phyloP scores from a whole-genome alignment of 208 protist species.

The Plasmodiophora brassicae region DNA sequence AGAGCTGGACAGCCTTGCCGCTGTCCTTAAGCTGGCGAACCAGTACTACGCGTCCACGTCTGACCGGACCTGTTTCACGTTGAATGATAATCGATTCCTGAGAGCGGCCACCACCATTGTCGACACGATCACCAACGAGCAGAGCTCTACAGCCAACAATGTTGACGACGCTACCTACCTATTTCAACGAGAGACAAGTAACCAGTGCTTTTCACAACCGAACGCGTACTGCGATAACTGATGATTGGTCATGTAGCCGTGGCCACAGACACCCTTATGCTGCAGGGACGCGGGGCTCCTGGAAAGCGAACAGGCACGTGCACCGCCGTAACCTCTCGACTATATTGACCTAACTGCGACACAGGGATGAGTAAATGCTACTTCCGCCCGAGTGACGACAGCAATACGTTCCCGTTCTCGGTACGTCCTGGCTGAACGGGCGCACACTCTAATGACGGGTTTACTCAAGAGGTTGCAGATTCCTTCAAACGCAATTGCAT shows the following conservation, averaged over 20 bases:
- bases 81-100: not conserved
- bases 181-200: constrained; percentile 9
- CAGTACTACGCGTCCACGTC: not conserved
- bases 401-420: constrained; percentile 32
- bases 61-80: not conserved
- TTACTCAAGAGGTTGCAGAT: constrained; percentile 10
- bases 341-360: not conserved
- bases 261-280: not conserved
- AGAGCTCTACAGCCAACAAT: not conserved
- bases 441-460: not conserved
- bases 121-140: not conserved
- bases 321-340: not conserved
- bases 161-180: not conserved
- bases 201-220: not conserved
- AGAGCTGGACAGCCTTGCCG: constrained; percentile 4
- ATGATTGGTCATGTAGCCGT: not conserved
- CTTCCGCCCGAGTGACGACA: constrained; percentile 49
- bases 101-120: not conserved
- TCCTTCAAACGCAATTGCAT: constrained; percentile 41
- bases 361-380: constrained; percentile 28
- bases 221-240: not conserved
- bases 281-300: constrained; percentile 1
- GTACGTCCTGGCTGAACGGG: not conserved
- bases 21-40: not conserved
- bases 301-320: not conserved